These are phyloP conservation scores for Aquilaria agallochum DNA, from an alignment of 441 rosid species.

Conservation along the genomic window DNA sequence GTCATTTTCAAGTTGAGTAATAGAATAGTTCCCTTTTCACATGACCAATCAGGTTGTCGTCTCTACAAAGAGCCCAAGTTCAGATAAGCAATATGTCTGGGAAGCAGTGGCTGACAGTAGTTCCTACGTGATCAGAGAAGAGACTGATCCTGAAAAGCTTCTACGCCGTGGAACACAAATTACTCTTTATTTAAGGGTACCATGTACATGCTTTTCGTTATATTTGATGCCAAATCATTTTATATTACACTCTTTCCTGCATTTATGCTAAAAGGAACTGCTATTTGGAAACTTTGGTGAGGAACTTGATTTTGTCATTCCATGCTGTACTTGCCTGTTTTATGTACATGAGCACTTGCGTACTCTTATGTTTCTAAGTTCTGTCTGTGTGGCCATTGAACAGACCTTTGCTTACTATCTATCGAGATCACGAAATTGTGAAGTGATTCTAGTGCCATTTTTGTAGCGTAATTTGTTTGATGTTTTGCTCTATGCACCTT, in stretches of 20 bases:
- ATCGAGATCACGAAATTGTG: too few relatives aligned
- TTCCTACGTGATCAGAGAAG: conserved; percentile 79
- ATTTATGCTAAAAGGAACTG: neutral
- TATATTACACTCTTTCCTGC: neutral
- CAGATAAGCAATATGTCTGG: conserved; percentile 95
- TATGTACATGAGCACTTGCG: too few relatives aligned
- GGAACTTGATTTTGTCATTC: neutral
- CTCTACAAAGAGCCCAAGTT: conserved; percentile 87
- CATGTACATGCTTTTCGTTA: too few relatives aligned
- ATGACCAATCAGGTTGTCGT: conserved; percentile 61
- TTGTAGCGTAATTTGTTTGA: neutral
- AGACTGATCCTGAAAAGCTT: conserved; percentile 73
- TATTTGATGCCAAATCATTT: too few relatives aligned
- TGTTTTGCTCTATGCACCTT: neutral
- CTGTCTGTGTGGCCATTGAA: too few relatives aligned
- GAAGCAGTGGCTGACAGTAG: conserved; percentile 87
- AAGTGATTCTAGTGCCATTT: too few relatives aligned
- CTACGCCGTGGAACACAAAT: conserved; percentile 85
- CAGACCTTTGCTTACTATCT: too few relatives aligned
- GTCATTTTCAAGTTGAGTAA: neutral
- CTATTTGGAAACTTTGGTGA: neutral
- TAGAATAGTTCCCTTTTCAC: conserved; percentile 5
- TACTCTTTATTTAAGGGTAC: conserved; percentile 86
- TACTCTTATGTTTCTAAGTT: too few relatives aligned
- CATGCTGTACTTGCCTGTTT: too few relatives aligned